Base-by-base conservation (phyloP, 441 rosid species). In the Brassica hybrid region DNA sequence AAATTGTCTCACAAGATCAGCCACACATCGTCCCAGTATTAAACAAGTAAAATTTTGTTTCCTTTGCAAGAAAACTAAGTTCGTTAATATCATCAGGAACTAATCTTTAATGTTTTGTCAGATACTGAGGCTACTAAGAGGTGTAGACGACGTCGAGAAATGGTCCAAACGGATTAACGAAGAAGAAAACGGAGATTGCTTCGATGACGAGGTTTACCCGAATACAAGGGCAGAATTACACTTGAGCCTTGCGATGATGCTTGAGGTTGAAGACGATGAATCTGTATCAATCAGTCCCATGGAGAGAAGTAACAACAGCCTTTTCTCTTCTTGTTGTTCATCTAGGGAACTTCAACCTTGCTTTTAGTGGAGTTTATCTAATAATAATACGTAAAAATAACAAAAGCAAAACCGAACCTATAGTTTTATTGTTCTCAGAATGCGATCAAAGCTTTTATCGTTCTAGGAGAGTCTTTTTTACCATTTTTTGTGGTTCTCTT, bases 141-240 rank as follows among this genome's bases (percentile, higher is more conserved):
- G 86, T 52, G 92, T 87, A 17, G 54, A 67, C 7, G 80, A 71
- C 11, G 56, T 76, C 0, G 82, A 76, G 7, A 82, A 68, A 48
- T 82, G 18, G 18, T 50, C 17, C 18, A n/a, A 50, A 6, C 17
- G 80, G 79, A 41, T 59, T 11, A 72, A 30, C n/a, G 76, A 64
- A 23, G 78, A 45, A 3, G 84, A 90, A 54, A 76, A 72, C 58
- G 85, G 79, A 43, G 89, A 86, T 8, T 85, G 74, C 19, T 80
- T 76, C 1, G 86, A 84, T 6, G 99, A 94, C 72, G 97, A 92
- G 86, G 94, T 88, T 52, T 91, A 90, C 75, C 96, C 96, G 2
- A 71, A 80, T 72, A 87, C 85, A 5, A 83, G 85, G 36, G 32
- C 84, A 4, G 90, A 86, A 65, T 56, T 81, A 23, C 96, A 90